Conservation (phyloP, 2,329 filamentous ascomycete species). For the Atkinsonella texensis region DNA sequence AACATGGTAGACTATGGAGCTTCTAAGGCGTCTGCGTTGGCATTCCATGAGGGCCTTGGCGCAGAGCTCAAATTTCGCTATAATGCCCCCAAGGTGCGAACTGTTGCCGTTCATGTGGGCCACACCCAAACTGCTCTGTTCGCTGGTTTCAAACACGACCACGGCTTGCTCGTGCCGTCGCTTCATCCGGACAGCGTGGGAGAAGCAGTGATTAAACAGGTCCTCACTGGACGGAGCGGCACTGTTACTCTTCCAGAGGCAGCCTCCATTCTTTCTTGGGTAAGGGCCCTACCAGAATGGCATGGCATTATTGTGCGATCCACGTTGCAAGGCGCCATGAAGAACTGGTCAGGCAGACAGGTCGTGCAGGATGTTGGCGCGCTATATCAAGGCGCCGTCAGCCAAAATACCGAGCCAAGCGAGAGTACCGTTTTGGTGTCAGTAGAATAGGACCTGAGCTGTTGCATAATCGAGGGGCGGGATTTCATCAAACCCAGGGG, state of each 20-base stretch:
- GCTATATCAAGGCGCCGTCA: neutral
- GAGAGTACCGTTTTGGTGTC: slow-evolving; percentile 19
- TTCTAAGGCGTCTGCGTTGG: slow-evolving; percentile 52
- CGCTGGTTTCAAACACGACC: slow-evolving; percentile 43
- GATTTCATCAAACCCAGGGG: too few relatives aligned
- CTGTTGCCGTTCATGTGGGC: slow-evolving; percentile 50
- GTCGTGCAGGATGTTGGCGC: slow-evolving; percentile 33
- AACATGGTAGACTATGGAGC: slow-evolving; percentile 57
- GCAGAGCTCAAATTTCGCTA: slow-evolving; percentile 48
- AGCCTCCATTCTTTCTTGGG: slow-evolving; percentile 25
- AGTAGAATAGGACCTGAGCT: slow-evolving; percentile 8
- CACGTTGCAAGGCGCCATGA: slow-evolving; percentile 28
- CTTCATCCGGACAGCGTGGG: slow-evolving; percentile 30
- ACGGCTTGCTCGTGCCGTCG: slow-evolving; percentile 20
- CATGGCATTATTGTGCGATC: slow-evolving; percentile 41
- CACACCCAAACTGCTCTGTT: slow-evolving; percentile 25
- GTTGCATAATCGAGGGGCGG: too few relatives aligned
- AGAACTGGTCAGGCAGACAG: slow-evolving; percentile 32
- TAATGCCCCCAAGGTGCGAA: slow-evolving; percentile 50
- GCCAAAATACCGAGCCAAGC: slow-evolving; percentile 1
- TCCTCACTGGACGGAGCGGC: slow-evolving; percentile 35
- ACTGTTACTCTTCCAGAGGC: slow-evolving; percentile 34
- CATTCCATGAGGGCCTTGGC: slow-evolving; percentile 55
- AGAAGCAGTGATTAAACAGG: slow-evolving; percentile 34
- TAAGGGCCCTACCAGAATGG: slow-evolving; percentile 50